Percentiles rank a stretch among this genome's conserved stretches.
Evolutionary conservation across 164 flowering plant species (phyloP).

Genomic region (Macadamia tetraphylla): DNA sequence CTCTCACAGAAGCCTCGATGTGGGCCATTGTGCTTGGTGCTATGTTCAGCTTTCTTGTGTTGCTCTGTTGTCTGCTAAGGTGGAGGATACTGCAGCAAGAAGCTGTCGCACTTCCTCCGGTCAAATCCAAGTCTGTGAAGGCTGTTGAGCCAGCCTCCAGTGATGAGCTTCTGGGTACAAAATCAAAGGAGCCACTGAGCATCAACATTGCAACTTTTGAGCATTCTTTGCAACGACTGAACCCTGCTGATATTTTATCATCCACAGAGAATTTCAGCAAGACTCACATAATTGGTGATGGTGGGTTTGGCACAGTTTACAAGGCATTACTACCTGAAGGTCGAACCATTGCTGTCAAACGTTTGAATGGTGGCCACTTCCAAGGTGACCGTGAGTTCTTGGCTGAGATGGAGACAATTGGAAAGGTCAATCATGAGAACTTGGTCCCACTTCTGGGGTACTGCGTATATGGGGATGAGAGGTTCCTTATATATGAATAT

Average conservation of each 20-base stretch:
- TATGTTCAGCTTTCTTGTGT: constrained; percentile 17
- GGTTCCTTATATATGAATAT: constrained; percentile 52
- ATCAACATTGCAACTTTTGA: constrained; percentile 61
- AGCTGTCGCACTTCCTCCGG: constrained; percentile 10
- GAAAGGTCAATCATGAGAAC: constrained; percentile 62
- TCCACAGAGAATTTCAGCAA: constrained; percentile 64
- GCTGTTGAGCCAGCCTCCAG: constrained; percentile 28
- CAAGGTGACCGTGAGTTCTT: constrained; percentile 56
- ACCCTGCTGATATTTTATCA: constrained; percentile 41
- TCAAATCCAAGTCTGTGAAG: constrained; percentile 21
- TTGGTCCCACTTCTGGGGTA: constrained; percentile 55
- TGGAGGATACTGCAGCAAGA: constrained; percentile 29
- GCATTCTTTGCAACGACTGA: constrained; percentile 40
- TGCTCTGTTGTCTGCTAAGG: constrained; percentile 25
- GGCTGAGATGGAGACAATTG: constrained; percentile 67
- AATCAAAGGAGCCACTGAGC: constrained; percentile 50
- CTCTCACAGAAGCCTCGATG: constrained; percentile 23
- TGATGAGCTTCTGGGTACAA: constrained; percentile 36
- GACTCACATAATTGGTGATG: constrained; percentile 55
- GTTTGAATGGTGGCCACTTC: constrained; percentile 42
- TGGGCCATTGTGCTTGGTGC: constrained; percentile 33
- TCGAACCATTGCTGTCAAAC: constrained; percentile 45
- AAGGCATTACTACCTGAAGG: constrained; percentile 48
- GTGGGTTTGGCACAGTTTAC: constrained; percentile 65
- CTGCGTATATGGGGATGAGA: constrained; percentile 50